These are phyloP conservation scores for Saussurea involucrata DNA, from an alignment of 129 eudicot species.

Conservation along the genomic window DNA sequence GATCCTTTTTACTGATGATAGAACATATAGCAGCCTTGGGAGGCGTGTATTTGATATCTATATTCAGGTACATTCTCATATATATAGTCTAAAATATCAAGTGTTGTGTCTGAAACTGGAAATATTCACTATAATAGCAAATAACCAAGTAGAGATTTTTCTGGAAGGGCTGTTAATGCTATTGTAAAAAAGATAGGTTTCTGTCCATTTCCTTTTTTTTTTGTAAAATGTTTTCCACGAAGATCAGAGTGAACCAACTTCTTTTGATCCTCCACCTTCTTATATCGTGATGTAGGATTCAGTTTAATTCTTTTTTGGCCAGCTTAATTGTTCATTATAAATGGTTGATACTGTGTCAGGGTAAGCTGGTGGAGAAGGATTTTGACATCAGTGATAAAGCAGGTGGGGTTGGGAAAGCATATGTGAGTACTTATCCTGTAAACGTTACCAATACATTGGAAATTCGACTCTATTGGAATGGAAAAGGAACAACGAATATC, in stretches of 20 bases:
- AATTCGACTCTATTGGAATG: conserved; percentile 77
- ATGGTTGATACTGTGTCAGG: conserved; percentile 37
- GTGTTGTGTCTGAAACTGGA: background rate
- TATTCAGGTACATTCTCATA: conserved; percentile 53
- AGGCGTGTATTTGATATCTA: conserved; percentile 77
- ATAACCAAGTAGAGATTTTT: background rate
- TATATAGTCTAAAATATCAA: background rate
- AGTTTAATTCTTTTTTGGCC: background rate
- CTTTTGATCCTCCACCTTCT: too few species aligned
- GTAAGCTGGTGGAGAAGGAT: conserved; percentile 47
- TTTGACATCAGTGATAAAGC: conserved; percentile 65
- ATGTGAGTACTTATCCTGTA: conserved; percentile 25
- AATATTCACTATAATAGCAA: background rate
- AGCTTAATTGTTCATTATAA: background rate
- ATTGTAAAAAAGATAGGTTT: too few species aligned
- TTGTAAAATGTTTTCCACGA: too few species aligned
- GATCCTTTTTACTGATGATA: conserved; percentile 47
- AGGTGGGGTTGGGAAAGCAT: conserved; percentile 55
- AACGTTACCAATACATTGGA: conserved; percentile 40
- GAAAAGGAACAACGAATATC: conserved; percentile 62
- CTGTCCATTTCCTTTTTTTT: too few species aligned
- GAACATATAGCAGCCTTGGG: conserved; percentile 58
- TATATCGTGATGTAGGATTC: too few species aligned
- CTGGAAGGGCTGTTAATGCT: background rate
- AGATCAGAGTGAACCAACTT: too few species aligned